These are phyloP conservation scores for Elaeagnus macrophylla DNA, from an alignment of 306 rosid species.

Conservation along the genomic window DNA sequence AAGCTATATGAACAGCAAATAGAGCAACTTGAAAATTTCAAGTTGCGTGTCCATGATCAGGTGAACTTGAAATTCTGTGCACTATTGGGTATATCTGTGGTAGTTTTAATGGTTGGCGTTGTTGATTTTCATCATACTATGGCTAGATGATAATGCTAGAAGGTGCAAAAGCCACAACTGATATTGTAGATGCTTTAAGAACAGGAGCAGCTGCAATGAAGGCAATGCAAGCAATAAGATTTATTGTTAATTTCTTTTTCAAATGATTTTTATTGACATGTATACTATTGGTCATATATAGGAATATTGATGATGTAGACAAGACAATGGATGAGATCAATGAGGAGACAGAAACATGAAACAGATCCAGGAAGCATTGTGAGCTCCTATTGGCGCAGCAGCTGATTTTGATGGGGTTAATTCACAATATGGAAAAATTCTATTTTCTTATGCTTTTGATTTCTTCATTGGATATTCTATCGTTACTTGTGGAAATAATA, in stretches of 20 bases:
- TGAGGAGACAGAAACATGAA: conserved; percentile 98
- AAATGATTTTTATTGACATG: neutral
- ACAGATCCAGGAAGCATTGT: conserved; percentile 91
- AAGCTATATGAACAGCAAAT: conserved; percentile 88
- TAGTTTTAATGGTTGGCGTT: neutral
- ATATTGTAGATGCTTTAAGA: conserved; percentile 95
- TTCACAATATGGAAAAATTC: neutral
- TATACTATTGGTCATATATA: conserved; percentile 22
- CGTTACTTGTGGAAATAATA: neutral
- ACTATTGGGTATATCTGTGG: no score
- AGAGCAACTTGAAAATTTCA: conserved; percentile 97
- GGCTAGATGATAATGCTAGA: conserved; percentile 90
- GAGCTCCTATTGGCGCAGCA: conserved; percentile 75
- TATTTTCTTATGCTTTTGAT: no score
- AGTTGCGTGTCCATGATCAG: conserved; percentile 96
- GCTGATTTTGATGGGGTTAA: conserved; percentile 93
- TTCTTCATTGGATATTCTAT: neutral
- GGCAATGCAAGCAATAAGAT: conserved; percentile 61
- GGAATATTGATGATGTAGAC: conserved; percentile 95
- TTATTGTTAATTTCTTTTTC: neutral
- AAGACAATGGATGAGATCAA: conserved; percentile 98
- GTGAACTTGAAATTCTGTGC: conserved; percentile 26
- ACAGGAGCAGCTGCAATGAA: conserved; percentile 95
- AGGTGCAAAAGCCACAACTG: conserved; percentile 99
- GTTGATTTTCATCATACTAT: neutral